These are phyloP conservation scores for Entamoeba histolytica DNA, from an alignment of 208 protist species.

Conservation along the genomic window DNA sequence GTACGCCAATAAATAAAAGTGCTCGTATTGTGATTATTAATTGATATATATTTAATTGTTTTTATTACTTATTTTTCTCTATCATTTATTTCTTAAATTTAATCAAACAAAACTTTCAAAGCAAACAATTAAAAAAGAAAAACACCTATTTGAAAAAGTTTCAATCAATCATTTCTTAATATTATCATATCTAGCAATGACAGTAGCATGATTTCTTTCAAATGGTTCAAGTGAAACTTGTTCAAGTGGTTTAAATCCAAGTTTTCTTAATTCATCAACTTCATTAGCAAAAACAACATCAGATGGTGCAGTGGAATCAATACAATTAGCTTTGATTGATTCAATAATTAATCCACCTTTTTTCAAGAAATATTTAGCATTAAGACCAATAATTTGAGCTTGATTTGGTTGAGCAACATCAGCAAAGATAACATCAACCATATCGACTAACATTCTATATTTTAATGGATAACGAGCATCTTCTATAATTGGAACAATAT, in stretches of 20 bases:
- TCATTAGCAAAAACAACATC: constrained; percentile 86
- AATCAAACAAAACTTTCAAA: too few relatives aligned
- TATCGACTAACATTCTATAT: constrained; percentile 83
- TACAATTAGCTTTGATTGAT: constrained; percentile 94
- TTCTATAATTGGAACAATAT: constrained; percentile 99
- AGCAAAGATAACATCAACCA: constrained; percentile 98
- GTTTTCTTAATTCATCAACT: constrained; percentile 77
- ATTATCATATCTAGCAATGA: constrained; percentile 31
- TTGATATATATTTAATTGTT: too few relatives aligned
- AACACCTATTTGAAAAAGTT: too few relatives aligned
- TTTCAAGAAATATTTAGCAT: constrained; percentile 94
- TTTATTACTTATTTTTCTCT: too few relatives aligned
- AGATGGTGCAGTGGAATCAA: constrained; percentile 88
- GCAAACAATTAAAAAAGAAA: too few relatives aligned
- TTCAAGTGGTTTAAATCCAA: constrained; percentile 84
- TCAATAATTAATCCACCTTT: constrained; percentile 95
- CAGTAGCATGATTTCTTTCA: constrained; percentile 93
- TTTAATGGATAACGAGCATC: constrained; percentile 97
- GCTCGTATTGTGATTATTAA: too few relatives aligned
- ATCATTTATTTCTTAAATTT: too few relatives aligned
- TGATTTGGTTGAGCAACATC: constrained; percentile 99
- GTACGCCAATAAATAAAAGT: too few relatives aligned
- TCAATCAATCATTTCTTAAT: neutral
- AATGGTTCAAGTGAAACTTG: constrained; percentile 93
- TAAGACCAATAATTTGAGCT: constrained; percentile 80